These are phyloP conservation scores for Anthoceros angustus DNA, from an alignment of 225 moss, liverwort and hornwort species.

Conservation along the genomic window DNA sequence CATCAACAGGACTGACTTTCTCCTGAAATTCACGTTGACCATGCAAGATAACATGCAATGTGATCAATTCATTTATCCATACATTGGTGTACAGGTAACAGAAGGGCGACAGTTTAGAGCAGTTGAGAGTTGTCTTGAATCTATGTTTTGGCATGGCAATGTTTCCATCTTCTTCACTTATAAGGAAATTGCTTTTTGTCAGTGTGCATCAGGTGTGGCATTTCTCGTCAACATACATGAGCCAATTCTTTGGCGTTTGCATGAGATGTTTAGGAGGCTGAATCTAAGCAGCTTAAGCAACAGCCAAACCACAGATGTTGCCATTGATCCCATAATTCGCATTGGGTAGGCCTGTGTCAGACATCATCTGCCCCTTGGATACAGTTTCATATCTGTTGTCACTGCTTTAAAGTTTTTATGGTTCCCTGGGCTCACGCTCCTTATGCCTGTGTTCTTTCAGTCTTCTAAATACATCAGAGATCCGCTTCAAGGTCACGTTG, in stretches of 20 bases:
- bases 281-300: conserved; percentile 63
- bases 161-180: not conserved
- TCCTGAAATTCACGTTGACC: conserved; percentile 75
- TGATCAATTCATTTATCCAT: conserved; percentile 68
- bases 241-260: conserved; percentile 90
- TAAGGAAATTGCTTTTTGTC: not conserved
- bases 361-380: not conserved
- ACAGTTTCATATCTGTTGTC: not conserved
- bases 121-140: not conserved
- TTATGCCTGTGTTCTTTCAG: conserved; percentile 19
- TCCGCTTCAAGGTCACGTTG: conserved; percentile 76
- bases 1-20: conserved; percentile 49
- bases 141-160: not conserved
- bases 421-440: not conserved
- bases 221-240: conserved; percentile 87
- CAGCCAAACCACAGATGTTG: conserved; percentile 91
- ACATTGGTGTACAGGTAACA: conserved; percentile 77
- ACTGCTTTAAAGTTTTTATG: not conserved
- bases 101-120: not conserved
- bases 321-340: conserved; percentile 76
- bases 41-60: conserved; percentile 59
- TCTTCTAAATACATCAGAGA: conserved; percentile 76
- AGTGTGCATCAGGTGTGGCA: conserved; percentile 37
- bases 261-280: conserved; percentile 75
- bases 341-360: conserved; percentile 45